phyloP scores from a whole-genome alignment of 257 asterid species.

The Avicennia marina region DNA sequence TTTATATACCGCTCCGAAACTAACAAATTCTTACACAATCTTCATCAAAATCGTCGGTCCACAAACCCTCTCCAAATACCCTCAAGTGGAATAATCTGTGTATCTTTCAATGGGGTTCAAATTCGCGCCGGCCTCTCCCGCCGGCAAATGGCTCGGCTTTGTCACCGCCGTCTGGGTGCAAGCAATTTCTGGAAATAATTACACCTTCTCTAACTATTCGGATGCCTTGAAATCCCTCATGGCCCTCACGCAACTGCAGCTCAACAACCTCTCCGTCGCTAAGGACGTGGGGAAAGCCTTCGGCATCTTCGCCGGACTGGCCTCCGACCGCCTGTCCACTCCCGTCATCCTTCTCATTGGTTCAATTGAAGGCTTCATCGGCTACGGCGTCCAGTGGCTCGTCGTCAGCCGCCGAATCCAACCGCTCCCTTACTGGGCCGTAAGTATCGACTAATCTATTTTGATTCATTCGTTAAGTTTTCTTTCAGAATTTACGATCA shows the following conservation, averaged over 20 bases:
- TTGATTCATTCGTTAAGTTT: too few relatives aligned
- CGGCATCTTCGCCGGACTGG: conserved; percentile 85
- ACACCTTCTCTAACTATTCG: conserved; percentile 92
- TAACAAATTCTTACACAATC: too few relatives aligned
- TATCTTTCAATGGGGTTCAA: conserved; percentile 46
- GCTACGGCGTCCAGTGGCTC: conserved; percentile 97
- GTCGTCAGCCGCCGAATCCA: conserved; percentile 82
- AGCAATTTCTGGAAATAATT: conserved; percentile 91
- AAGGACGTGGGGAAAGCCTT: conserved; percentile 95
- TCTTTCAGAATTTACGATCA: too few relatives aligned
- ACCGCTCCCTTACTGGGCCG: conserved; percentile 93
- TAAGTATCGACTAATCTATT: conserved; percentile 30
- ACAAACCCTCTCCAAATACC: too few relatives aligned
- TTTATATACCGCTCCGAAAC: too few relatives aligned
- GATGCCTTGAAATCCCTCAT: conserved; percentile 78
- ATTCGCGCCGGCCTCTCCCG: conserved; percentile 57
- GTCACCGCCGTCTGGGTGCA: conserved; percentile 98
- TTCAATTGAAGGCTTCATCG: conserved; percentile 74
- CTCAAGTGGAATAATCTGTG: too few relatives aligned
- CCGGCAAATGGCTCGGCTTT: conserved; percentile 89
- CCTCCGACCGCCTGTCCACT: conserved; percentile 81
- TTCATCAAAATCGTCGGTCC: too few relatives aligned
- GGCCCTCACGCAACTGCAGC: conserved; percentile 88
- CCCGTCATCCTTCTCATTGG: conserved; percentile 76
- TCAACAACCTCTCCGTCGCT: conserved; percentile 90